Evolutionary conservation across 139 green algal species (phyloP).

Genomic region (Eudorina sp.): DNA sequence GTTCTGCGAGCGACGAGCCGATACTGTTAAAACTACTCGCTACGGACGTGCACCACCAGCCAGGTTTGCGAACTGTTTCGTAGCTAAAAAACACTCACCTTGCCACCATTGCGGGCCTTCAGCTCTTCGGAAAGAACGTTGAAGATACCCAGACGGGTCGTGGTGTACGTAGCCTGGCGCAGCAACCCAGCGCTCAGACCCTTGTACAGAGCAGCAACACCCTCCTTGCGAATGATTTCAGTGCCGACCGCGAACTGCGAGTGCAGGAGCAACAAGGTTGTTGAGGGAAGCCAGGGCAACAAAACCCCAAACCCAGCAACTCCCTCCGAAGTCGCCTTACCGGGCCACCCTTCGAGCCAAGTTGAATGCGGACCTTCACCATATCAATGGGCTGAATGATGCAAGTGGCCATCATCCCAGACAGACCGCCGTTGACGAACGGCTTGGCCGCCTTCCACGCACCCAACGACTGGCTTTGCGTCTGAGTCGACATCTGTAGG

Average conservation of each 20-base stretch:
- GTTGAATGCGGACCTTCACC: constrained; percentile 97
- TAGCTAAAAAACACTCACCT: no score
- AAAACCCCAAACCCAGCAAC: no score
- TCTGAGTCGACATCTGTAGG: constrained; percentile 45
- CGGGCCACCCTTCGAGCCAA: constrained; percentile 91
- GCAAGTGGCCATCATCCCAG: constrained; percentile 91
- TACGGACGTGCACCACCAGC: no score
- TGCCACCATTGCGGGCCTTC: constrained; percentile 63
- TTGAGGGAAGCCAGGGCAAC: no score
- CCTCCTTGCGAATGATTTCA: constrained; percentile 80
- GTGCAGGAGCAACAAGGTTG: no score
- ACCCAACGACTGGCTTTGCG: constrained; percentile 37
- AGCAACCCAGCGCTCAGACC: constrained; percentile 96
- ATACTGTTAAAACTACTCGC: no score
- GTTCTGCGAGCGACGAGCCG: no score
- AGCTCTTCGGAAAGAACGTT: constrained; percentile 67
- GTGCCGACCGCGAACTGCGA: constrained; percentile 77
- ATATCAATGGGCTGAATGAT: constrained; percentile 98
- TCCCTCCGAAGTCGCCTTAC: no score
- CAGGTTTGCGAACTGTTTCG: no score
- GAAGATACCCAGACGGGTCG: constrained; percentile 95
- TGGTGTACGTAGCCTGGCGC: constrained; percentile 99
- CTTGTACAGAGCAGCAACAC: constrained; percentile 92
- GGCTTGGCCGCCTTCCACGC: constrained; percentile 94
- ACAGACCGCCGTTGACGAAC: constrained; percentile 96